Base-by-base conservation (phyloP, 331 rosid genomes). In the Malus hybrid region DNA sequence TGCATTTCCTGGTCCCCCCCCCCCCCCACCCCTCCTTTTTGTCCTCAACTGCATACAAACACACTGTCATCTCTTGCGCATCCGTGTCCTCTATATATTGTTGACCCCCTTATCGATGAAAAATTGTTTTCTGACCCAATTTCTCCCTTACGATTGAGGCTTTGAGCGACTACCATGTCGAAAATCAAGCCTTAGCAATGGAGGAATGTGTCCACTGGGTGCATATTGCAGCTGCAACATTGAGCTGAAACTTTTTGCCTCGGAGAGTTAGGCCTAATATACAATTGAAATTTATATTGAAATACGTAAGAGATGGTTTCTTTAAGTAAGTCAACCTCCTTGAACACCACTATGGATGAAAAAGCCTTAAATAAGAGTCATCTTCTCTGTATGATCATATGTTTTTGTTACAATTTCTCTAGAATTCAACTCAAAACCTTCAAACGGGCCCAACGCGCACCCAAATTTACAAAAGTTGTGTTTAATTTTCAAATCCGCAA, bases 141-240 rank as follows among this genome's bases (percentile, higher is more conserved):
- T 50, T n/a, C 46, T 70, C 24, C 32, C 64, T 20, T 59, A 22
- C 6, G 32, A 20, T 10, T 22, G 48, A 42, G 32, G 32, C 64
- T 22, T 59, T 59, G 64, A 11, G 15, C 18, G 15, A 10, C 64
- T 59, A 13, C 27, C 22, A 0, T 22, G 64, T 59, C 64, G 11
- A 31, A 6, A 28, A 22, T 16, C 33, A 31, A 31, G n/a, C 32
- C 19, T 31, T 70, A 31, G 4, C 3, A 27, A 29, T 19, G 64
- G 74, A 52, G 74, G 62, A 70, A 52, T 54, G 48, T 27, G 1
- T 52, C 55, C 10, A 18, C 19, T 50, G 19, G 34, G 12, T 70
- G 74, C 44, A 31, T 52, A 54, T 52, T 52, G 64, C 19, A n/a
- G 64, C 31, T 70, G 44, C 75, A 54, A 55, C n/a, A 71, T 72